A percentile compares a stretch with the other conserved stretches of the same genome.
Evolutionary conservation across 176 grass and related monocot genomes (phyloP).

Genomic region (Eragrostis curvula): DNA sequence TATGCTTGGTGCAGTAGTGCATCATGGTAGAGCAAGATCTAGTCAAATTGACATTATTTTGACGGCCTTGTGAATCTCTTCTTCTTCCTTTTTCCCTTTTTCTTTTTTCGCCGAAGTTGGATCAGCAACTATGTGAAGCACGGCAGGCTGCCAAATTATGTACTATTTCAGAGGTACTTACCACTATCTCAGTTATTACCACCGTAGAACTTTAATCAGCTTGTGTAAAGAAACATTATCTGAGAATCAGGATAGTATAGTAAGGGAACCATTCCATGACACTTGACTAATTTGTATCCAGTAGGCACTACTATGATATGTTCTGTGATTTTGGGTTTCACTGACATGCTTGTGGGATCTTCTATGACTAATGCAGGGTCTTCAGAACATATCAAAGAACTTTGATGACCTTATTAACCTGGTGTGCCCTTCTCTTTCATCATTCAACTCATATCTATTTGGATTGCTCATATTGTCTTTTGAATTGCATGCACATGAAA

Average conservation of each 20-base stretch:
- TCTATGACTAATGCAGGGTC: slow-evolving; percentile 55
- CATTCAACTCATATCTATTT: slow-evolving; percentile 17
- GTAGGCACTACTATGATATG: slow-evolving; percentile 5
- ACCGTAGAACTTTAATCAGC: slow-evolving; percentile 11
- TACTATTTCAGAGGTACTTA: slow-evolving; percentile 64
- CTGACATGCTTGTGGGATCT: slow-evolving; percentile 23
- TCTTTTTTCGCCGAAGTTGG: slow-evolving; percentile 42
- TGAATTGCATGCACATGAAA: neutral
- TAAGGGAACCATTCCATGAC: neutral
- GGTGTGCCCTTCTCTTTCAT: slow-evolving; percentile 50
- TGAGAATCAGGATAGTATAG: slow-evolving; percentile 11
- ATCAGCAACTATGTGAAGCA: slow-evolving; percentile 58
- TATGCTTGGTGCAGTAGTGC: neutral
- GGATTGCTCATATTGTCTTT: slow-evolving; percentile 28
- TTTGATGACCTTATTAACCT: slow-evolving; percentile 63
- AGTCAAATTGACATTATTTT: neutral
- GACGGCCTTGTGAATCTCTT: neutral
- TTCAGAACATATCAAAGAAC: slow-evolving; percentile 56
- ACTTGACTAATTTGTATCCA: neutral
- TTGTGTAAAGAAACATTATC: slow-evolving; percentile 18
- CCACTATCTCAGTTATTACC: slow-evolving; percentile 2
- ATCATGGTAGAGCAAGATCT: neutral
- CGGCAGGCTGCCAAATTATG: slow-evolving; percentile 52
- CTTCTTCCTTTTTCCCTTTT: neutral
- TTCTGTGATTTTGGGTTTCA: neutral